A percentile compares a stretch with the other conserved stretches of the same genome.
phyloP scores from a whole-genome alignment of 257 asterid genomes.

The Salvia miltiorrhiza region DNA sequence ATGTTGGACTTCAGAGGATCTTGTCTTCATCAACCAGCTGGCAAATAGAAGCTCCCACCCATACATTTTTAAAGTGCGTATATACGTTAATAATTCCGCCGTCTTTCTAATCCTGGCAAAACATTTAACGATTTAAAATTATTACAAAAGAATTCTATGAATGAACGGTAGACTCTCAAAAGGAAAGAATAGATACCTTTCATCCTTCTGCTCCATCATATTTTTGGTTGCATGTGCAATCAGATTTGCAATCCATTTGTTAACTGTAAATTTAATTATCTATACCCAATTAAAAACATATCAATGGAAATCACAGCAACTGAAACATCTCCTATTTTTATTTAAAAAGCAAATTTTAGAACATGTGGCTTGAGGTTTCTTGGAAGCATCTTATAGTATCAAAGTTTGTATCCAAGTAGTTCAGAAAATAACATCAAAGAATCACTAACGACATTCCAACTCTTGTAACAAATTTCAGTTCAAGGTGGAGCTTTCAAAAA shows the following conservation, averaged over 20 bases:
- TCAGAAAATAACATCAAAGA: neutral
- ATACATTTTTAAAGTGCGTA: conserved; percentile 92
- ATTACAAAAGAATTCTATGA: neutral
- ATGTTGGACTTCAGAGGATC: conserved; percentile 70
- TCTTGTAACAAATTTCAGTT: neutral
- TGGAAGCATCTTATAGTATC: neutral
- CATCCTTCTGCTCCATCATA: conserved; percentile 99
- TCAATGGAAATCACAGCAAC: neutral
- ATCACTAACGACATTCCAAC: neutral
- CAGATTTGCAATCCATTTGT: conserved; percentile 96
- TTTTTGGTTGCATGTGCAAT: conserved; percentile 79
- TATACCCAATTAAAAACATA: neutral
- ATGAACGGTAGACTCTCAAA: neutral
- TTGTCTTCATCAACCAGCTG: conserved; percentile 78
- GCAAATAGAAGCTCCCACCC: conserved; percentile 88
- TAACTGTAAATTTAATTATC: conserved; percentile 41
- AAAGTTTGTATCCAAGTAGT: neutral
- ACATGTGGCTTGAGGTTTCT: conserved; percentile 6
- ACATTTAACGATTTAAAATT: too few species aligned
- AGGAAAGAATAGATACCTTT: conserved; percentile 45
- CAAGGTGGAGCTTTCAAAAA: neutral
- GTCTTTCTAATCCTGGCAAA: conserved; percentile 80
- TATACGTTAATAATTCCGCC: conserved; percentile 66
- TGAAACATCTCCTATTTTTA: neutral
- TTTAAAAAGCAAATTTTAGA: neutral